A percentile compares a stretch with the other conserved stretches of the same genome.
phyloP scores from a whole-genome alignment of 331 rosid species.

The Malus hybrid region DNA sequence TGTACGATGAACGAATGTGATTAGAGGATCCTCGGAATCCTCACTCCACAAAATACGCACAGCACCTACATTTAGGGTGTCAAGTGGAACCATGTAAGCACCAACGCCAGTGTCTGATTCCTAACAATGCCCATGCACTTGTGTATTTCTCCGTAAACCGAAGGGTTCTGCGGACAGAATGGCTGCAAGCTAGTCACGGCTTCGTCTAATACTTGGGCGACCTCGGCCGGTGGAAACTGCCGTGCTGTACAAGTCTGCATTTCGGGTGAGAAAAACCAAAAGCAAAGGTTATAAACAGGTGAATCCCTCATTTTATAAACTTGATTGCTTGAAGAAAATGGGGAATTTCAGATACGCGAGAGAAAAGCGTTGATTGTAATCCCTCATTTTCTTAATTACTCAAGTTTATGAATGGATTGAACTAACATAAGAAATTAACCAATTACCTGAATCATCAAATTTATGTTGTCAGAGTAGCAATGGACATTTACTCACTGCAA shows the following conservation, averaged over 20 bases:
- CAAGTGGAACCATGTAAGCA: constrained; percentile 45
- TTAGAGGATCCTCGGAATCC: too few relatives aligned
- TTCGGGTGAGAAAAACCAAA: constrained; percentile 17
- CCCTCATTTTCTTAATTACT: too few relatives aligned
- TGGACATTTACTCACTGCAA: background rate
- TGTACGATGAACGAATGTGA: too few relatives aligned
- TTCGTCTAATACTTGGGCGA: constrained; percentile 75
- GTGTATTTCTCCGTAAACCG: constrained; percentile 73
- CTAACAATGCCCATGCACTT: constrained; percentile 91
- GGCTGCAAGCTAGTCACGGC: constrained; percentile 81
- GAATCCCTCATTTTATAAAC: background rate
- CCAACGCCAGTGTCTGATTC: constrained; percentile 82
- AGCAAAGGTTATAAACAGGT: background rate
- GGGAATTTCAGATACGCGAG: background rate
- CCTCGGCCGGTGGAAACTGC: constrained; percentile 86
- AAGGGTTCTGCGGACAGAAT: constrained; percentile 57
- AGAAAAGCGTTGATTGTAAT: background rate
- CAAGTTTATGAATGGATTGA: too few relatives aligned
- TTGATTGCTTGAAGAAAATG: background rate
- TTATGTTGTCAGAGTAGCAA: background rate
- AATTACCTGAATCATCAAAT: too few relatives aligned
- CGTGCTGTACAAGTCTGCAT: constrained; percentile 95
- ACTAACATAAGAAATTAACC: too few relatives aligned
- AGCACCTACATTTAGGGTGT: background rate
- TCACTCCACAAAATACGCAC: background rate